Conservation (phyloP, 2,329 filamentous ascomycete genomes). For the Fusarium metavorans region DNA sequence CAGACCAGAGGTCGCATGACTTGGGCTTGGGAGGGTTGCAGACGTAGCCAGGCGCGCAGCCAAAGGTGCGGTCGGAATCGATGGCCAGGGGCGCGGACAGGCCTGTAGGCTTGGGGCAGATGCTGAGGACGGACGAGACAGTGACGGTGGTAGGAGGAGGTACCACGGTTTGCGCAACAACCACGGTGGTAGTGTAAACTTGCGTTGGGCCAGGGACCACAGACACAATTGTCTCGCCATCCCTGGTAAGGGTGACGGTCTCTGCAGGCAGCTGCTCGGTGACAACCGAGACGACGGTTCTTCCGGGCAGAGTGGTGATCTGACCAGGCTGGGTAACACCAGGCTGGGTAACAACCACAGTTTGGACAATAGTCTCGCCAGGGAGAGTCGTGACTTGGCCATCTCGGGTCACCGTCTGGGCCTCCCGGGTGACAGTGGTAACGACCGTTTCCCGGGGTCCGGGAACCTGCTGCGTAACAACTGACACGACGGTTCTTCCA, state of each 20-base stretch:
- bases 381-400: slow-evolving; percentile 39
- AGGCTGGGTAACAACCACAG: slow-evolving; percentile 36
- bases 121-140: slow-evolving; percentile 42
- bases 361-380: slow-evolving; percentile 41
- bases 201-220: slow-evolving; percentile 45
- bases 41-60: slow-evolving; percentile 64
- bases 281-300: slow-evolving; percentile 50
- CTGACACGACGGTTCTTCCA: neutral
- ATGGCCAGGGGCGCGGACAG: slow-evolving; percentile 46
- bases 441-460: neutral
- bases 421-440: neutral
- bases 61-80: slow-evolving; percentile 62
- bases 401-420: slow-evolving; percentile 37
- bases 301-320: slow-evolving; percentile 41
- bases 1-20: slow-evolving; percentile 64
- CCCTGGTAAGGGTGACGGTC: slow-evolving; percentile 49
- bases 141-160: slow-evolving; percentile 46
- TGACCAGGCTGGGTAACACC: slow-evolving; percentile 37
- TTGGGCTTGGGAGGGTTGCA: slow-evolving; percentile 64
- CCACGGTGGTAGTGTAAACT: slow-evolving; percentile 47
- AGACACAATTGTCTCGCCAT: slow-evolving; percentile 47
- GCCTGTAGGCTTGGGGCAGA: slow-evolving; percentile 61
- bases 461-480: neutral
- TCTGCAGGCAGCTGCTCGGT: slow-evolving; percentile 45
- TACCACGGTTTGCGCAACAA: slow-evolving; percentile 45